Evolutionary conservation across 768 basidiomycete species (phyloP).

Genomic region (Serendipita sp.): DNA sequence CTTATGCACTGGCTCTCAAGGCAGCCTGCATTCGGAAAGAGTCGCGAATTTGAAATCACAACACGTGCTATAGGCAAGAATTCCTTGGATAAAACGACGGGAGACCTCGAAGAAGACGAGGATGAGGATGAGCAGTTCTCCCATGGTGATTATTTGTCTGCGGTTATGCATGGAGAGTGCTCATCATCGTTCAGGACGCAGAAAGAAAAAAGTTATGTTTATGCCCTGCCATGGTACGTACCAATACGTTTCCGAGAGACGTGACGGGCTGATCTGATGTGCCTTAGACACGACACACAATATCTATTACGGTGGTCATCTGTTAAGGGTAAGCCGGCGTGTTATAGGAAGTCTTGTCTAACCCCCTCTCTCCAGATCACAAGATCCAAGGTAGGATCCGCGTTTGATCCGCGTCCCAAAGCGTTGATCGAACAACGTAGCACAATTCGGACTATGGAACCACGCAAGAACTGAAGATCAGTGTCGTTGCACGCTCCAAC

Average conservation of each 20-base stretch:
- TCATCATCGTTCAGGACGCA: constrained; percentile 19
- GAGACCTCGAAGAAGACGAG: constrained; percentile 70
- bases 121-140: constrained; percentile 35
- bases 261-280: constrained; percentile 11
- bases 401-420: too few relatives aligned
- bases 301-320: constrained; percentile 79
- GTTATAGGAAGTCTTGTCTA: constrained; percentile 15
- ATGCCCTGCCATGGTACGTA: constrained; percentile 61
- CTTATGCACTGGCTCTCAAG: constrained; percentile 82
- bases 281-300: constrained; percentile 66
- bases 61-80: constrained; percentile 56
- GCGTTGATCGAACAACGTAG: constrained; percentile 21
- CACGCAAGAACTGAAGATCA: constrained; percentile 62
- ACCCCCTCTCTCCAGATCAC: constrained; percentile 42
- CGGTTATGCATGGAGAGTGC: background rate
- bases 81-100: constrained; percentile 47
- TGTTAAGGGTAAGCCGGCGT: constrained; percentile 49
- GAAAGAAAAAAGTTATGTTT: constrained; percentile 68
- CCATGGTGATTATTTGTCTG: background rate
- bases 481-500: constrained; percentile 78
- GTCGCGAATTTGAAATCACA: constrained; percentile 80
- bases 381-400: constrained; percentile 27
- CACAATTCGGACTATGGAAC: constrained; percentile 58
- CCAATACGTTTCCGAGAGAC: constrained; percentile 12
- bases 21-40: constrained; percentile 86